Evolutionary conservation across 1,284 basidiomycete species (phyloP).

Genomic region (Cryptococcus sp.): DNA sequence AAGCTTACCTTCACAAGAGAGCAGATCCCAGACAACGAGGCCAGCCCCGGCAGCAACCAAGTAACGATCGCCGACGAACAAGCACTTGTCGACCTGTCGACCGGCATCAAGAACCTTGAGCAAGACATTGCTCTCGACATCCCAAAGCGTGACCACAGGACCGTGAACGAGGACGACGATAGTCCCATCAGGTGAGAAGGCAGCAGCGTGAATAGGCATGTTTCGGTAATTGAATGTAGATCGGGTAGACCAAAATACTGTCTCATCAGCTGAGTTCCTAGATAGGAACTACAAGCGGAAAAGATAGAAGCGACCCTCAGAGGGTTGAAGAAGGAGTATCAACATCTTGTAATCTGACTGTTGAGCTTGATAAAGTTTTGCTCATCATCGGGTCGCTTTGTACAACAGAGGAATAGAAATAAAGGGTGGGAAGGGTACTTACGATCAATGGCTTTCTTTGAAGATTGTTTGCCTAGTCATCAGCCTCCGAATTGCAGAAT

Average conservation of each 20-base stretch:
- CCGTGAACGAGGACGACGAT: conserved; percentile 73
- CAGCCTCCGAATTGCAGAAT: conserved; percentile 49
- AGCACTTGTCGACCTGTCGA: conserved; percentile 45
- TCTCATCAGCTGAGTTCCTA: conserved; percentile 16
- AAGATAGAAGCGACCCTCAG: conserved; percentile 31
- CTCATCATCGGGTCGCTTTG: conserved; percentile 30
- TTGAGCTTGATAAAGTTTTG: conserved; percentile 49
- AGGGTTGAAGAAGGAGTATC: conserved; percentile 48
- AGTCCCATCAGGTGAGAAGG: conserved; percentile 84
- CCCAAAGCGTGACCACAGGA: conserved; percentile 69
- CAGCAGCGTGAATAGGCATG: conserved; percentile 60
- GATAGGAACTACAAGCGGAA: neutral
- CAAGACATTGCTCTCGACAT: conserved; percentile 64
- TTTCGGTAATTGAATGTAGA: conserved; percentile 67
- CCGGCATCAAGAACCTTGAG: conserved; percentile 59
- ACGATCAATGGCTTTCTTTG: conserved; percentile 39
- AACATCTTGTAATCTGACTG: conserved; percentile 45
- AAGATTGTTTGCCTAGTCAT: conserved; percentile 30
- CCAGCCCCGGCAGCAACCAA: conserved; percentile 58
- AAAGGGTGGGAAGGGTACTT: conserved; percentile 19
- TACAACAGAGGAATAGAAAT: conserved; percentile 9
- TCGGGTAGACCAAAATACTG: conserved; percentile 73
- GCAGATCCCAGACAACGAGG: conserved; percentile 73
- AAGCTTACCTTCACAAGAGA: conserved; percentile 62
- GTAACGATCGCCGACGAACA: conserved; percentile 47